Base-by-base conservation (phyloP, 805 yeast genomes). In the Blastobotrys peoriensis region DNA sequence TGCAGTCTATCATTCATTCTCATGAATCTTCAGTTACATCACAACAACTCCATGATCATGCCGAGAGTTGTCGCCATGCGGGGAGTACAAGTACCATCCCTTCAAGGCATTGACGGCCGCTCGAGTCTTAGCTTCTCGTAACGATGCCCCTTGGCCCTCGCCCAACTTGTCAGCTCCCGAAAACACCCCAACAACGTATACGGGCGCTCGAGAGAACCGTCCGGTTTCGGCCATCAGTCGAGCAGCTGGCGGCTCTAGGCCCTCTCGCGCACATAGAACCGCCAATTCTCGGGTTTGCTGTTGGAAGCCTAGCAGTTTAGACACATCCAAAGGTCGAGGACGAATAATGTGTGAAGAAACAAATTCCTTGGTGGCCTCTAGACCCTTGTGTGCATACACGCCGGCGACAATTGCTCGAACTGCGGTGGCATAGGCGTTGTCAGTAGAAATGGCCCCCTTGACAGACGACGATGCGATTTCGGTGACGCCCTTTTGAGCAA, bases 181-280 rank as follows among this genome's bases (percentile, higher is more conserved):
- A 64, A 88, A 93, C 1, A 86, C 93, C 41, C 96, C 98, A 27
- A 91, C 95, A 10, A 91, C 83, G 55, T 78, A 93, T 33, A 88
- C 82, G 19, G 98, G 95, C 38, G 84, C 79, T 47, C 77, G 74
- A 2, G 96, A 79, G 57, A 73, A 70, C 65, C 98, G 78, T 63
- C 99, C 99, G 22, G 96, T 84, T 66, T 93, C 99, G 27, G 95
- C 89, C 45, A 93, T 69, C 47, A 93, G 73, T 60, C 94, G 79
- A 38, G 88, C 81, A 3, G 83, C 75, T 22, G 97, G 96, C 17
- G 77, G 74, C 41, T 75, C 75, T 52, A 91, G 71, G 10, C 78
- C 76, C 60, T 89, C 83, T 51, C 89, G 79, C 45, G 78, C 81
- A 58, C 96, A 81, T 40, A 93, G 67, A 47, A 79, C 76, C 1